Evolutionary conservation across 306 rosid species (phyloP).

Genomic region (Calophaca sinica): DNA sequence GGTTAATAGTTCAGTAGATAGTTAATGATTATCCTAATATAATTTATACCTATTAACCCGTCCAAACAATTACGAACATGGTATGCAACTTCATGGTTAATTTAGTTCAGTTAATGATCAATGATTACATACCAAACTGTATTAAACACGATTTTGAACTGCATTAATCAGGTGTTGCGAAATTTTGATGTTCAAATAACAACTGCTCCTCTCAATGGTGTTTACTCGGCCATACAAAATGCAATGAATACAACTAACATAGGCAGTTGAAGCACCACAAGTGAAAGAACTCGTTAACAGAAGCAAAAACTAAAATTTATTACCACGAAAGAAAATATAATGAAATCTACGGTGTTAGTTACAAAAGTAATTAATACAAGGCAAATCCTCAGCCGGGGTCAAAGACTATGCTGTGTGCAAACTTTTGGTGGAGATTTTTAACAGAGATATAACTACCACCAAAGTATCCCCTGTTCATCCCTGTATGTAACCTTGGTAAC

Average conservation of each 20-base stretch:
- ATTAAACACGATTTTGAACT: too few species aligned
- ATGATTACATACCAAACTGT: too few species aligned
- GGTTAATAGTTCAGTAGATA: too few species aligned
- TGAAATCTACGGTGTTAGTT: constrained; percentile 50
- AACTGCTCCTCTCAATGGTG: too few species aligned
- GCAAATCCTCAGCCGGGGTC: constrained; percentile 54
- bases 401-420: constrained; percentile 48
- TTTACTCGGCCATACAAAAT: background rate
- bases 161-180: too few species aligned
- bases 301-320: constrained; percentile 29
- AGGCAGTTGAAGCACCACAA: background rate
- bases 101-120: too few species aligned
- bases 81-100: too few species aligned
- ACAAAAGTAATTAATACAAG: constrained; percentile 53
- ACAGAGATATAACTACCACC: constrained; percentile 43
- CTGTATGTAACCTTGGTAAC: constrained; percentile 52
- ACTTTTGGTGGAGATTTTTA: constrained; percentile 45
- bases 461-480: constrained; percentile 49
- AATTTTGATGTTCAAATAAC: too few species aligned
- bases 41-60: too few species aligned
- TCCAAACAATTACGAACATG: too few species aligned
- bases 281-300: background rate
- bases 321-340: constrained; percentile 39
- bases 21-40: too few species aligned
- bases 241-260: constrained; percentile 23